A percentile compares a stretch with the other conserved stretches of the same genome.
These are phyloP conservation scores for Geranium rotundifolium DNA, from an alignment of 345 rosid genomes.

Conservation along the genomic window DNA sequence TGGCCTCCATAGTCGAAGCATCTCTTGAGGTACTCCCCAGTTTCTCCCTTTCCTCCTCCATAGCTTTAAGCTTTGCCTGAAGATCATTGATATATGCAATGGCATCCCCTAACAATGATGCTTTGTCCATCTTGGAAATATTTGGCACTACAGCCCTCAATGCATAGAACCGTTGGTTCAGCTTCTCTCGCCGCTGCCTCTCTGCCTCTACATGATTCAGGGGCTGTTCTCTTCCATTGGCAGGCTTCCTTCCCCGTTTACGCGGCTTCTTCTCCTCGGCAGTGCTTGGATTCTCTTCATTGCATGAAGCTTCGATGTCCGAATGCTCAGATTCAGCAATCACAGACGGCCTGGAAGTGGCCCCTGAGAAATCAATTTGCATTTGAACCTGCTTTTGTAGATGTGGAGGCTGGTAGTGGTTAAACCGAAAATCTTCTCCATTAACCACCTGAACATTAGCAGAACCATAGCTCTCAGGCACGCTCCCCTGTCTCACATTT, in stretches of 20 bases:
- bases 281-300: constrained; percentile 29
- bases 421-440: constrained; percentile 35
- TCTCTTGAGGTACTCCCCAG: constrained; percentile 38
- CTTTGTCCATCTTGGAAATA: constrained; percentile 98
- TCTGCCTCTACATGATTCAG: constrained; percentile 98
- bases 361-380: constrained; percentile 65
- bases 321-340: constrained; percentile 53
- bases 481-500: constrained; percentile 34
- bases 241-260: constrained; percentile 93
- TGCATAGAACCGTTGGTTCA: constrained; percentile 88
- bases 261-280: constrained; percentile 68
- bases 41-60: constrained; percentile 65
- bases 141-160: constrained; percentile 92
- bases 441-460: constrained; percentile 35
- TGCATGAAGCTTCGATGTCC: constrained; percentile 67
- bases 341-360: constrained; percentile 48
- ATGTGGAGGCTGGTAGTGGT: constrained; percentile 22
- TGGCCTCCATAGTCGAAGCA: constrained; percentile 15
- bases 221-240: constrained; percentile 94
- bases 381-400: constrained; percentile 43
- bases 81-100: constrained; percentile 92
- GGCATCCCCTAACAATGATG: constrained; percentile 85
- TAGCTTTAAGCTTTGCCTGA: constrained; percentile 59
- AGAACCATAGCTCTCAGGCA: constrained; percentile 31
- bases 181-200: constrained; percentile 88